A percentile compares a stretch with the other conserved stretches of the same genome.
These are phyloP conservation scores for Capsicum pubescens DNA, from an alignment of 257 asterid genomes.

Conservation along the genomic window DNA sequence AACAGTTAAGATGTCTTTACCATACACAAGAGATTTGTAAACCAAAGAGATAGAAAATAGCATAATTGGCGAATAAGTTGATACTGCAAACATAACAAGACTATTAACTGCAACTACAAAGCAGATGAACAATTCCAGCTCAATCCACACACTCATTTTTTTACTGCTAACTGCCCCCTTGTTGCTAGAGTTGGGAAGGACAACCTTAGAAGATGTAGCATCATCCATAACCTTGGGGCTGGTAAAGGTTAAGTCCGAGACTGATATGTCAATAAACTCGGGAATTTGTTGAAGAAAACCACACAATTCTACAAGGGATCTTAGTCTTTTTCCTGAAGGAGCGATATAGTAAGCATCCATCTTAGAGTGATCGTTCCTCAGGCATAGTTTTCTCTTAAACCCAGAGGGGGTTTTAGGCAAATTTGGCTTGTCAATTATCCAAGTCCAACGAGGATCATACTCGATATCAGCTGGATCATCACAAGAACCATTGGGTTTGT, in stretches of 20 bases:
- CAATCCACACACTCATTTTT: neutral
- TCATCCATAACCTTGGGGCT: constrained; percentile 33
- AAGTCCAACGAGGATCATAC: constrained; percentile 22
- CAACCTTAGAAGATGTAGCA: neutral
- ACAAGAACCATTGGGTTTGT: constrained; percentile 26
- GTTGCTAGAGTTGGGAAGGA: neutral
- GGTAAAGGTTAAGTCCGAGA: constrained; percentile 18
- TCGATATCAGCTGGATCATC: constrained; percentile 28
- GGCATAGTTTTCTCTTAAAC: neutral
- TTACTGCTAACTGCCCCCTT: neutral
- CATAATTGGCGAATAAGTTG: neutral
- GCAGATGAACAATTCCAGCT: neutral
- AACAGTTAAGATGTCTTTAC: neutral
- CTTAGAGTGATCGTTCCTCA: constrained; percentile 28
- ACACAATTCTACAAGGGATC: constrained; percentile 15
- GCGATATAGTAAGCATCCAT: constrained; percentile 26
- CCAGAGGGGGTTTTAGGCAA: constrained; percentile 30
- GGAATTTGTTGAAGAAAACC: constrained; percentile 30
- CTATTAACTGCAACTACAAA: neutral
- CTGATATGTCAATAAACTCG: neutral
- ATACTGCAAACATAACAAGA: neutral
- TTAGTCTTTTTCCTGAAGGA: constrained; percentile 30
- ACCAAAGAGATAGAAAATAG: neutral
- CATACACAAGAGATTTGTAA: neutral
- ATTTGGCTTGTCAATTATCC: constrained; percentile 33